Base-by-base conservation (phyloP, 495 filamentous ascomycete genomes). In the Trichoderma orchidacearum region DNA sequence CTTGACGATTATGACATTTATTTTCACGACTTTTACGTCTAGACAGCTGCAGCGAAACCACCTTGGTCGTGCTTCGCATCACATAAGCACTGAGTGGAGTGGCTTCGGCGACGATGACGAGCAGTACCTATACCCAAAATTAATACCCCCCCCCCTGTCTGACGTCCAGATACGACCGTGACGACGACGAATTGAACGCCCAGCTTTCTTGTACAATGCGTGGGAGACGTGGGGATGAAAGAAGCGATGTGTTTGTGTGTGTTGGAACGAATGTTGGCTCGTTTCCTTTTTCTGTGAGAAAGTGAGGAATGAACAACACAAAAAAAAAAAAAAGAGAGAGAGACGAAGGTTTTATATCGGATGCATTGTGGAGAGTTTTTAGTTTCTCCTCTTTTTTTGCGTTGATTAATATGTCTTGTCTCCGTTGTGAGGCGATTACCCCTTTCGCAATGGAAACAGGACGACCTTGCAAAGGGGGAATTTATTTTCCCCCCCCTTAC, bases 11-110 rank as follows among this genome's bases (percentile, higher is more conserved):
- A 55, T 36, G 53, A 55, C 41, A 48, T 48, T 48, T 27, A 34
- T 34, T 35, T 55, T 55, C 53, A 55, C 53, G 53, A 55, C 53
- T 48, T 36, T 55, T 55, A 55, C 53, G 53, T 55, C 53, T 55
- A 55, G 53, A 55, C 53, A 55, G 31, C 53, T 34, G 53, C 53
- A 15, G 32, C 53, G 32, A 30, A 27, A 21, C 30, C 53, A 34
- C 23, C 32, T 55, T 31, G n/a, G 32, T 27, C 30, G 23, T 34
- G 23, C 53, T 36, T 34, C 23, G 23, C 30, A 32, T 55, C 30
- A 25, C 53, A 27, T 30, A 36, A 25, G 31, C 53, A 36, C 30
- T 27, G 53, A 30, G 31, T 55, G 51, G 51, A 53, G 51, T 32
- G 27, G 51, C 51, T 31, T 53, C 51, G 51, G 30, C 31, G 53